Conservation (phyloP, 352 stramenopile species). For the Thraustotheca clavata region DNA sequence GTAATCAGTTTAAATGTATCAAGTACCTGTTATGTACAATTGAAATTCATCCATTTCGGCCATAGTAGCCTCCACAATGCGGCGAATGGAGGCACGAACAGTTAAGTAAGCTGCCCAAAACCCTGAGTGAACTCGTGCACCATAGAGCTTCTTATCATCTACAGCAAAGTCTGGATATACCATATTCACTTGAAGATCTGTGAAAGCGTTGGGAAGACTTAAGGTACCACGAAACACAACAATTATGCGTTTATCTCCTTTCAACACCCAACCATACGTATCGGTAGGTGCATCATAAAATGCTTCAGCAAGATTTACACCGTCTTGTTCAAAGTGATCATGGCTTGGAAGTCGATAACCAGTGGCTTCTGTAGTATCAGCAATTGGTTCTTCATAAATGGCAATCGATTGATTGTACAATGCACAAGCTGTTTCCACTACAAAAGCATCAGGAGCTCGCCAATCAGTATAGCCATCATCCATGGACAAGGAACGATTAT, state of each 20-base stretch:
- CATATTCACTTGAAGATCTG: slow-evolving; percentile 13
- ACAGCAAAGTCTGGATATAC: background rate
- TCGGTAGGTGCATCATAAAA: slow-evolving; percentile 13
- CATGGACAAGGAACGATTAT: background rate
- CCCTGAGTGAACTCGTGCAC: slow-evolving; percentile 5
- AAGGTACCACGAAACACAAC: slow-evolving; percentile 16
- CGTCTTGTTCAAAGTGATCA: slow-evolving; percentile 6
- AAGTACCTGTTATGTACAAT: slow-evolving; percentile 11
- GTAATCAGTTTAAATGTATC: background rate
- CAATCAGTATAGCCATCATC: background rate
- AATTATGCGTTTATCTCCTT: slow-evolving; percentile 11
- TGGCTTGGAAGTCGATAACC: slow-evolving; percentile 7
- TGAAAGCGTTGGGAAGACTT: slow-evolving; percentile 6
- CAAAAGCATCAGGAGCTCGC: slow-evolving; percentile 6
- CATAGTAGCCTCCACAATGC: slow-evolving; percentile 8
- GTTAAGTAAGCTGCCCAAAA: slow-evolving; percentile 17
- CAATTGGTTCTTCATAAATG: slow-evolving; percentile 10
- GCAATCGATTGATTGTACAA: slow-evolving; percentile 12
- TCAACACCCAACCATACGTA: slow-evolving; percentile 17
- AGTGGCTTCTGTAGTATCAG: background rate
- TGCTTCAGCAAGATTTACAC: background rate
- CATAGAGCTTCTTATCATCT: background rate
- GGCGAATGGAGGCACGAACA: slow-evolving; percentile 5
- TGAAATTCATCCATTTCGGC: slow-evolving; percentile 11
- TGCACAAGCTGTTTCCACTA: slow-evolving; percentile 11